These are phyloP conservation scores for Candida nemodendra DNA, from an alignment of 805 yeast genomes.

Conservation along the genomic window DNA sequence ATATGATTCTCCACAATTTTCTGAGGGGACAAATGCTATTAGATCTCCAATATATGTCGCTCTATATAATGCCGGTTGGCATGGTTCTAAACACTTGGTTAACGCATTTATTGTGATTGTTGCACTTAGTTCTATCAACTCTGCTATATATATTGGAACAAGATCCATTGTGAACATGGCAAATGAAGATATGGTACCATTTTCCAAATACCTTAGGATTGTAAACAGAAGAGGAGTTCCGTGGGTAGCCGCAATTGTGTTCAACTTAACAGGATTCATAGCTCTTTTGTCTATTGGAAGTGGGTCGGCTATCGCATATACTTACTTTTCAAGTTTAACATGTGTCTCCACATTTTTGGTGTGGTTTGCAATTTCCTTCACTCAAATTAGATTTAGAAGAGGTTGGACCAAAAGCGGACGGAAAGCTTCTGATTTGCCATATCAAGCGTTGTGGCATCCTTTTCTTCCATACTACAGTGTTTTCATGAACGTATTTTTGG, in stretches of 20 bases:
- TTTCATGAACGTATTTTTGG: slow-evolving; percentile 48
- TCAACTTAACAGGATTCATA: slow-evolving; percentile 53
- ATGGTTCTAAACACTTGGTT: slow-evolving; percentile 47
- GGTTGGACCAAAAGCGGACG: slow-evolving; percentile 46
- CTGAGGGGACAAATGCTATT: slow-evolving; percentile 37
- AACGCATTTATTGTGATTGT: slow-evolving; percentile 63
- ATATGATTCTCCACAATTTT: slow-evolving; percentile 46
- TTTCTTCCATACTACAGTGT: slow-evolving; percentile 49
- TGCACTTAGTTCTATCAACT: slow-evolving; percentile 65
- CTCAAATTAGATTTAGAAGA: slow-evolving; percentile 55
- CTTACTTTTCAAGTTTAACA: slow-evolving; percentile 57
- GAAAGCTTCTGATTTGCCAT: slow-evolving; percentile 50
- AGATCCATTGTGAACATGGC: slow-evolving; percentile 65
- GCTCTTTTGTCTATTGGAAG: slow-evolving; percentile 56
- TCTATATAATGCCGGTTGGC: slow-evolving; percentile 47
- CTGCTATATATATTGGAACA: slow-evolving; percentile 65
- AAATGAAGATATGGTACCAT: slow-evolving; percentile 56
- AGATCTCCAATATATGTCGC: slow-evolving; percentile 49
- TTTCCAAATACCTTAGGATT: slow-evolving; percentile 43
- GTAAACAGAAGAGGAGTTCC: slow-evolving; percentile 65
- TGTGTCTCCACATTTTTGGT: slow-evolving; percentile 69
- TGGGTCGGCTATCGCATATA: slow-evolving; percentile 60
- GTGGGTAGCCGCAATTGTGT: slow-evolving; percentile 52
- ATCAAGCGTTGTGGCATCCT: slow-evolving; percentile 52
- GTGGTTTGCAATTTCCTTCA: slow-evolving; percentile 59